Base-by-base conservation (phyloP, 768 basidiomycete genomes). In the Serendipita vermifera region DNA sequence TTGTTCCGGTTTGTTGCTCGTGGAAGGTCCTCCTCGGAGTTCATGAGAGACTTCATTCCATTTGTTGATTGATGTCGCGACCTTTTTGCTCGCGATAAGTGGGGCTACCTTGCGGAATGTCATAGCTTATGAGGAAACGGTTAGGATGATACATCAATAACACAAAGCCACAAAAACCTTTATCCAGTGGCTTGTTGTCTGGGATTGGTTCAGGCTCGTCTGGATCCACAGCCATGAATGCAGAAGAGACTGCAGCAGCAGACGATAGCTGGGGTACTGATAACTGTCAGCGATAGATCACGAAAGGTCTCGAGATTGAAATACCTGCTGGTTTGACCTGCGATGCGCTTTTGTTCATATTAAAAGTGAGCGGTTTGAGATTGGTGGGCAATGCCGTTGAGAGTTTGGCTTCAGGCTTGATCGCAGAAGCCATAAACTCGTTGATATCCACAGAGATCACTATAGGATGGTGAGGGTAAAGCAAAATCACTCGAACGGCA, bases 1-100 rank as follows among this genome's bases (percentile, higher is more conserved):
- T 46, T 35, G 51, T 39, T 27, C 33, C 33, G 54, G 41, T 22
- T 51, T 51, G 46, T 43, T 43, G 41, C 9, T 60, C 54, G 64
- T 59, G 57, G 64, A 65, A 31, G 70, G 57, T 38, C 73, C 68
- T 58, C 78, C 74, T 33, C 77, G 78, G 51, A 96, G 75, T 64
- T 91, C 93, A 69, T 84, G 85, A 69, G 94, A 89, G 7, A 93
- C 88, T 71, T 84, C 85, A 66, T 93, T 98, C 96, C 94, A 99
- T 67, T 98, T 97, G 64, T 77, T 83, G 65, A 99, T 97, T 6
- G 27, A 55, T 3, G 33, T 33, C 60, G 68, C 33, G 62, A 84
- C 89, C 82, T 89, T 91, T 74, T 82, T 88, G 66, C 85, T 89
- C 20, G 83, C 81, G 33, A 89, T 83, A 61, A 89, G 70, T 3